Evolutionary conservation across 257 asterid species (phyloP), one percentile per base, ranked within the genome.

Genomic region (Schizonepeta tenuifolia): DNA sequence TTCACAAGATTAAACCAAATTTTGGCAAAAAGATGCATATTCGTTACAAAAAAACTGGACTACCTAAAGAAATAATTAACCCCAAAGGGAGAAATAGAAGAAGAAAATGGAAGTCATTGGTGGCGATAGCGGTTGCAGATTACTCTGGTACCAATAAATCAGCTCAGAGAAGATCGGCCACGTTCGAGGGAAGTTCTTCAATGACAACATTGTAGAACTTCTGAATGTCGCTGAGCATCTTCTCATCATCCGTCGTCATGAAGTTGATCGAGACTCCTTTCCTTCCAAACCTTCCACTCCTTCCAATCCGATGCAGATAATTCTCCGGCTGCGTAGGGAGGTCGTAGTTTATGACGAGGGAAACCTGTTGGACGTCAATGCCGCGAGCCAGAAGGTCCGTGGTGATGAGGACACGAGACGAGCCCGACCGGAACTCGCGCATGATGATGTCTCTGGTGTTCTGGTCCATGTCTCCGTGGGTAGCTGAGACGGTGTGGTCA

Each of bases 381-480:
- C 93, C 93, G 38, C 93, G 89, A 17, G 94, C 94, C 79, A 88
- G 61, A 36, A 88, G 84, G 63, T 88, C 94, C 0, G 94, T 88
- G 12, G 91, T 84, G 74, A 88, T 86, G 3, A 88, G 86, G 1
- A 86, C 89, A 10, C 88, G 86, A 1, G 94, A 88, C 3, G 94
- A 88, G 58, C 88, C 91, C 13, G 88, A 88, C 13, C 91, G 84
- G 38, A 86, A 86, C 49, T 88, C 94, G 0, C 88, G 84, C 91
- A 88, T 84, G 82, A 88, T 88, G 47, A 87, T 80, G 81, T 87
- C 90, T 12, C 89, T 75, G 41, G 91, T 76, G 46, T 88, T 88
- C 81, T 88, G 93, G 69, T 87, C 93, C 93, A 85, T 82, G 75
- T 87, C 92, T 13, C 89, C 92, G 26, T 84, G 92, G 0, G 92